Evolutionary conservation across 768 basidiomycete species (phyloP).

Genomic region (Trametes sanguinea): DNA sequence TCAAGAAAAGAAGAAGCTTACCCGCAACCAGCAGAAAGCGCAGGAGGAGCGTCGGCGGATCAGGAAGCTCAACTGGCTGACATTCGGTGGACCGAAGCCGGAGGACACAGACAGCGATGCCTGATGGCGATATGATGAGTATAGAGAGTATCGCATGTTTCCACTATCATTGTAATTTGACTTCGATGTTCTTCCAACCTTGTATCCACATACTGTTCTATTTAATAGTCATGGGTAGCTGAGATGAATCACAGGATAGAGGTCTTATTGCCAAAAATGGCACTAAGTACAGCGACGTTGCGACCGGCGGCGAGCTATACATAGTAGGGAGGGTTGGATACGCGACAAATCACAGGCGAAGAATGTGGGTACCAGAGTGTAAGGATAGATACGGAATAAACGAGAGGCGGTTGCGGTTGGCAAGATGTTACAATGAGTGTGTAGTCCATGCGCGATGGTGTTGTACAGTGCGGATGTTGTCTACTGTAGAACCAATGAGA

Average conservation of each 20-base stretch:
- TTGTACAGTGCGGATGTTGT: slow-evolving; percentile 20
- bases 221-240: neutral
- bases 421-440: slow-evolving; percentile 1
- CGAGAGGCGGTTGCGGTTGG: neutral
- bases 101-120: slow-evolving; percentile 69
- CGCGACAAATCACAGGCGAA: too few species aligned
- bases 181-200: neutral
- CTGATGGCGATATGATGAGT: neutral
- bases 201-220: neutral
- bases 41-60: slow-evolving; percentile 82
- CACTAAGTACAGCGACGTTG: neutral
- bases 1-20: slow-evolving; percentile 88
- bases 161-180: neutral
- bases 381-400: neutral
- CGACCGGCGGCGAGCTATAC: too few species aligned
- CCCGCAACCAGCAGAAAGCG: slow-evolving; percentile 87
- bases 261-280: slow-evolving; percentile 8
- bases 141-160: neutral
- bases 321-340: too few species aligned
- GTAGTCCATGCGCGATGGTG: slow-evolving; percentile 11
- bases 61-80: slow-evolving; percentile 83
- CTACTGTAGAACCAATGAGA: slow-evolving; percentile 14
- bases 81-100: slow-evolving; percentile 77
- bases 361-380: too few species aligned
- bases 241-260: neutral